phyloP scores from a whole-genome alignment of 2,329 filamentous ascomycete species.

The Penicillium nordicum region DNA sequence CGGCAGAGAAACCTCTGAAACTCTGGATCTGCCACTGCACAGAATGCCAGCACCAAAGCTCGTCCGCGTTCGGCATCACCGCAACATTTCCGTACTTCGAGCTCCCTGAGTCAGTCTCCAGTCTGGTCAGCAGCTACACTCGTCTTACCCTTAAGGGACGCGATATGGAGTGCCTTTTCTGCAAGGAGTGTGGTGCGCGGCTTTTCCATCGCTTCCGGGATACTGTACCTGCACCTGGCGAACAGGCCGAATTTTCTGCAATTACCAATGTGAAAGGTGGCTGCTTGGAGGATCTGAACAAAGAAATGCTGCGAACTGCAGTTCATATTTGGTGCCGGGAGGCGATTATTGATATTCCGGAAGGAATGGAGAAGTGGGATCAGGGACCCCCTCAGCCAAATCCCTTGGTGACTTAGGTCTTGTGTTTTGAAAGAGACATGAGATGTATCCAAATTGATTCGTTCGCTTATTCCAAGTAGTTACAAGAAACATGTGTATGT shows the following conservation, averaged over 20 bases:
- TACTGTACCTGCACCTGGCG: constrained; percentile 47
- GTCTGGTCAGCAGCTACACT: constrained; percentile 38
- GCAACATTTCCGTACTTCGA: constrained; percentile 67
- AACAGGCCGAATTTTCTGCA: constrained; percentile 39
- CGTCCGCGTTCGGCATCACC: constrained; percentile 65
- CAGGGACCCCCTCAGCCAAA: constrained; percentile 46
- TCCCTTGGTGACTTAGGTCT: constrained; percentile 3
- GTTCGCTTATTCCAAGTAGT: not conserved
- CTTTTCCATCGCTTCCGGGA: constrained; percentile 54
- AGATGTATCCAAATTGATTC: not conserved
- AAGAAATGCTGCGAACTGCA: constrained; percentile 55
- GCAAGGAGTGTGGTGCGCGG: constrained; percentile 62
- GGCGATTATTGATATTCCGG: constrained; percentile 66
- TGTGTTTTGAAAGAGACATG: not conserved
- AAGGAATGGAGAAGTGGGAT: constrained; percentile 56
- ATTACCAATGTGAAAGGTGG: constrained; percentile 65
- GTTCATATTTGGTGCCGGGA: constrained; percentile 67
- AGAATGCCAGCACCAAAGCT: constrained; percentile 63
- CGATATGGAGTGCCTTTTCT: constrained; percentile 63
- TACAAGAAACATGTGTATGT: not conserved
- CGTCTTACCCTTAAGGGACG: constrained; percentile 57
- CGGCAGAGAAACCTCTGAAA: constrained; percentile 57
- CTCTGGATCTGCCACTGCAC: constrained; percentile 70
- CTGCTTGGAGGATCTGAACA: constrained; percentile 62
- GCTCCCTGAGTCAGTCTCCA: constrained; percentile 42